Conservation (phyloP, 495 filamentous ascomycete species). For the Penicillium coffeae region DNA sequence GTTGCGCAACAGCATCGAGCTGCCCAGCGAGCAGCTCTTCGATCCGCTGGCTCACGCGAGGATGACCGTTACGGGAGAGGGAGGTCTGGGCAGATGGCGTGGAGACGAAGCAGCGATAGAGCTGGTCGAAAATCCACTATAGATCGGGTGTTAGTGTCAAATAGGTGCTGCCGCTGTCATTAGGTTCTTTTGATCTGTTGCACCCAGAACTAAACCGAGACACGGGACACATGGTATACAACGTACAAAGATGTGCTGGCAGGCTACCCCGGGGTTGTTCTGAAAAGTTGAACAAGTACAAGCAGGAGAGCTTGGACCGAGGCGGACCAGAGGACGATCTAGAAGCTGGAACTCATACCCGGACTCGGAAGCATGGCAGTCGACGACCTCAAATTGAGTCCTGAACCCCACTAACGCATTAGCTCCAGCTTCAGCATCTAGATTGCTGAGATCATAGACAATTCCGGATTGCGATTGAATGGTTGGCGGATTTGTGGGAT, state of each 20-base stretch:
- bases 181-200: no score
- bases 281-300: slow-evolving; percentile 40
- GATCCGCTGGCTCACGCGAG: slow-evolving; percentile 29
- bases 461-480: slow-evolving; percentile 36
- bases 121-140: slow-evolving; percentile 46
- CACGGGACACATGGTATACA: not conserved
- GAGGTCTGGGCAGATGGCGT: slow-evolving; percentile 24
- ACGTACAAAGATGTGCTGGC: slow-evolving; percentile 47
- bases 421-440: slow-evolving; percentile 34
- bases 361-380: slow-evolving; percentile 25
- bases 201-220: no score
- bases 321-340: slow-evolving; percentile 30
- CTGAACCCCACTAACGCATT: slow-evolving; percentile 35
- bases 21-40: slow-evolving; percentile 35
- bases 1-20: slow-evolving; percentile 32
- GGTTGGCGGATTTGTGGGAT: slow-evolving; percentile 16
- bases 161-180: no score
- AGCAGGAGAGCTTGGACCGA: slow-evolving; percentile 24
- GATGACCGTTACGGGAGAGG: slow-evolving; percentile 32
- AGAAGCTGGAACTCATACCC: slow-evolving; percentile 38
- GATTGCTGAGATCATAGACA: slow-evolving; percentile 37
- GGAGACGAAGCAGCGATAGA: slow-evolving; percentile 33
- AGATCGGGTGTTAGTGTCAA: slow-evolving; percentile 1
- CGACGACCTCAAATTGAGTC: slow-evolving; percentile 33
- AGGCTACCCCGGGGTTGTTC: slow-evolving; percentile 30